Conservation (phyloP, 768 basidiomycete species). For the Tylopilus plumbeoviolaceoides region DNA sequence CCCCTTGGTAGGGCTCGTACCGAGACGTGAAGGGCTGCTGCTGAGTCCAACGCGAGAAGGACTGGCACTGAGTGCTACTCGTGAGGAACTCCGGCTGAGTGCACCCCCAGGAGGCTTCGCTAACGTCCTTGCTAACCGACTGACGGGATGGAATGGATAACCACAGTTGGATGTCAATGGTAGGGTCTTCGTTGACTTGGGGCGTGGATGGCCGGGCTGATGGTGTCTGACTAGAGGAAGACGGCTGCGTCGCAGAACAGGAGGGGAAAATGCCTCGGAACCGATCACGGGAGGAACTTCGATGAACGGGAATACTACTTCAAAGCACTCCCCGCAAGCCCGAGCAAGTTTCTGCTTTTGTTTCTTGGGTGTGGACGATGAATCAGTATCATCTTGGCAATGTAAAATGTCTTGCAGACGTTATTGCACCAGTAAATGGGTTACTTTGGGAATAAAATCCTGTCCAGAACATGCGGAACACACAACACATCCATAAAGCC, state of each 20-base stretch:
- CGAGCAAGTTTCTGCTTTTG: constrained; percentile 59
- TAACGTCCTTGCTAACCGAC: constrained; percentile 14
- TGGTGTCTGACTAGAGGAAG: too few species aligned
- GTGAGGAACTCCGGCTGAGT: constrained; percentile 25
- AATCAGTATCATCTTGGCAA: constrained; percentile 44
- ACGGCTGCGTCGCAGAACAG: too few species aligned
- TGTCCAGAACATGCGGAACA: constrained; percentile 80
- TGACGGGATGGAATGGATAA: constrained; percentile 26
- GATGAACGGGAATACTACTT: constrained; percentile 71
- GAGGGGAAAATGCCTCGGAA: too few species aligned
- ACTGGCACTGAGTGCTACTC: constrained; percentile 15
- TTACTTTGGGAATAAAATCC: constrained; percentile 27
- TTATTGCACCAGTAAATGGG: not conserved
- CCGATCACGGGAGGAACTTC: not conserved
- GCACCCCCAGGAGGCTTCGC: constrained; percentile 17
- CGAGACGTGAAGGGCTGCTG: too few species aligned
- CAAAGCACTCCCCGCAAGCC: constrained; percentile 84
- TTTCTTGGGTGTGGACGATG: constrained; percentile 35
- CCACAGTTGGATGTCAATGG: constrained; percentile 26
- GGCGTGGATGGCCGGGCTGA: too few species aligned
- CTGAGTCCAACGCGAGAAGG: constrained; percentile 23
- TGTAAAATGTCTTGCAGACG: constrained; percentile 69
- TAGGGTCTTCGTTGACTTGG: constrained; percentile 11
- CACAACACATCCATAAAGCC: constrained; percentile 81
- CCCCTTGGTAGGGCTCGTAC: constrained; percentile 20